Evolutionary conservation across 176 grass and related monocot species (phyloP), one percentile per base, ranked within the genome.

Genomic region (Ananas comosus): DNA sequence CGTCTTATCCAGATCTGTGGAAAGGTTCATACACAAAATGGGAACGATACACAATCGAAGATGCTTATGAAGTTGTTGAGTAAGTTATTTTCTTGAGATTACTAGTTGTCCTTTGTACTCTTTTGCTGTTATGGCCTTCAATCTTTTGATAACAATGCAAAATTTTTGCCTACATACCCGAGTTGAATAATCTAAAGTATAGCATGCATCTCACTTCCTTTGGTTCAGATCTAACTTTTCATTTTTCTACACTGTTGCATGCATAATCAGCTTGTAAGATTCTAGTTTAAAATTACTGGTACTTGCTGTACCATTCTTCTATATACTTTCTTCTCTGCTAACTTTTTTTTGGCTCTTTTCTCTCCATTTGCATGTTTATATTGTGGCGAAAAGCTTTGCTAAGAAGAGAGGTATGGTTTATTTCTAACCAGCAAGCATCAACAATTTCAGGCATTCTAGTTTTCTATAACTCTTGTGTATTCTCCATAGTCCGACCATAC

Each of bases 1-100:
- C 86, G 23, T 92, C 93, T 58, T 92, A 88, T 72, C 93, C 89
- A 70, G 78, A 97, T 65, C 79, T 97, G 63, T 97, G 89, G 93
- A 81, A 86, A 76, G 89, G 89, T 71, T 90, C 93, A 52, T 97
- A 90, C 75, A 76, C 86, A 42, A 92, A 90, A 77, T 83, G 68
- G 23, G 93, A 97, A 69, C 80, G 86, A 23, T 97, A 92, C 74
- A 84, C 89, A 10, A 63, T 97, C 65, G 89, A 97, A 79, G 86
- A 90, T 88, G 89, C 93, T 72, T 80, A 66, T 49, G 82, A 92
- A 72, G 81, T 97, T 85, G 93, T 97, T 58, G 83, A 87, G 93
- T 97, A 92, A 68, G 76, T 74, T 4, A 17, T 9, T 10, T 61
- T 61, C 56, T 61, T 61, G 56, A 61, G 16, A 61, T 61, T 18